Conservation (phyloP, 2,329 filamentous ascomycete species). For the Ophiostoma fasciatum region DNA sequence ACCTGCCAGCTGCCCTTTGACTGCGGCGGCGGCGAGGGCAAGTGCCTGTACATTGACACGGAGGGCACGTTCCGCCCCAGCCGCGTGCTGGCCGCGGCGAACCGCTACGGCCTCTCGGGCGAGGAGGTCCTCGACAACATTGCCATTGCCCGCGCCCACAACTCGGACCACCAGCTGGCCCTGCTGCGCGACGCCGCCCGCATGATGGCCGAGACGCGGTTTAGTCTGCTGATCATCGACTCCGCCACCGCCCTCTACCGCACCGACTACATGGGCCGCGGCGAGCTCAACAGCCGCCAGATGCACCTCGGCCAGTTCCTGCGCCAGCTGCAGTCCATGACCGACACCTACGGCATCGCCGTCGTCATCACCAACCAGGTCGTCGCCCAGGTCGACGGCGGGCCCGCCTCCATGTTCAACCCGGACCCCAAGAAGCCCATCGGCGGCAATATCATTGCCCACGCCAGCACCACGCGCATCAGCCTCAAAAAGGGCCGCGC, state of each 20-base stretch:
- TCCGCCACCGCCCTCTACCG: slow-evolving; percentile 91
- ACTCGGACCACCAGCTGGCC: slow-evolving; percentile 94
- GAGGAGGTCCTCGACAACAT: slow-evolving; percentile 98
- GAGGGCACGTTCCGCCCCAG: slow-evolving; percentile 95
- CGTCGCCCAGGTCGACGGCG: slow-evolving; percentile 93
- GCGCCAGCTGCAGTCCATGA: slow-evolving; percentile 65
- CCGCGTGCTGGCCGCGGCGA: slow-evolving; percentile 77
- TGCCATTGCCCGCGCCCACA: slow-evolving; percentile 94
- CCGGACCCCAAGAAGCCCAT: slow-evolving; percentile 99
- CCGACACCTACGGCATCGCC: slow-evolving; percentile 82
- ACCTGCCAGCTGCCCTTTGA: slow-evolving; percentile 97
- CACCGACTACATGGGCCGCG: slow-evolving; percentile 92
- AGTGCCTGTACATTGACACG: slow-evolving; percentile 96
- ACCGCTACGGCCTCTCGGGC: slow-evolving; percentile 84
- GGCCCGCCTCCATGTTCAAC: slow-evolving; percentile 95
- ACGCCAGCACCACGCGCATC: slow-evolving; percentile 87
- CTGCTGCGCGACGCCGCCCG: slow-evolving; percentile 86
- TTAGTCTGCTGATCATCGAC: slow-evolving; percentile 90
- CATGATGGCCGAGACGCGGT: slow-evolving; percentile 99
- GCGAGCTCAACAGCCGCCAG: slow-evolving; percentile 87
- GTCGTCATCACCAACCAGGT: slow-evolving; percentile 99
- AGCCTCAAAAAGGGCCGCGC: slow-evolving; percentile 91
- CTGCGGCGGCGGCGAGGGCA: slow-evolving; percentile 96
- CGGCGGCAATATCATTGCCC: slow-evolving; percentile 96
- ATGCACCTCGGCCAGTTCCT: slow-evolving; percentile 81